Percentiles rank a stretch among this genome's conserved stretches.
Evolutionary conservation across 148 eudicot species (phyloP).

Genomic region (Chenopodium formosanum): DNA sequence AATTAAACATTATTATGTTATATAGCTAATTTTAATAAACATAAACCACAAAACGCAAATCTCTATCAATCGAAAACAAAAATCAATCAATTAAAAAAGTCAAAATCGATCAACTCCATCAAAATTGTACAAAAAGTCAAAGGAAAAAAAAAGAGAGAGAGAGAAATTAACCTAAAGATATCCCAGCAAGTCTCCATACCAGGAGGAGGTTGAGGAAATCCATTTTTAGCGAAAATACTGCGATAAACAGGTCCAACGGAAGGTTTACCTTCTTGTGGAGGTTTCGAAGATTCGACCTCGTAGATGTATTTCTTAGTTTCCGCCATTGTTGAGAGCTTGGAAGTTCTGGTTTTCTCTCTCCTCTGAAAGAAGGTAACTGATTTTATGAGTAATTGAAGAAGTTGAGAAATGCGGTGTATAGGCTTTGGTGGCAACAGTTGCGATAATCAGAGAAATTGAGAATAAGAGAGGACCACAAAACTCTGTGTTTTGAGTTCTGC

Average conservation of each 20-base stretch:
- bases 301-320: slow-evolving; percentile 41
- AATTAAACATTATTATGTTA: neutral
- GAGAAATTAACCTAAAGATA: slow-evolving; percentile 61
- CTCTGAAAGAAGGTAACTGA: neutral
- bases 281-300: slow-evolving; percentile 65
- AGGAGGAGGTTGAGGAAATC: slow-evolving; percentile 54
- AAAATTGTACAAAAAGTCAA: neutral
- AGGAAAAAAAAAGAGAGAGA: neutral
- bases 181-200: slow-evolving; percentile 92
- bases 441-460: neutral
- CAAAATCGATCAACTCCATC: neutral
- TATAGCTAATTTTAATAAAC: too few relatives aligned
- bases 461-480: neutral
- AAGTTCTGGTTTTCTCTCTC: neutral
- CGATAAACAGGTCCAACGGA: slow-evolving; percentile 82
- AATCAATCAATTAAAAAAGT: neutral
- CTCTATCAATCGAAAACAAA: slow-evolving; percentile 5
- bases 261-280: slow-evolving; percentile 50
- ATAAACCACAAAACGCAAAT: neutral
- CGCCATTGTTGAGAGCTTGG: slow-evolving; percentile 26
- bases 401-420: neutral
- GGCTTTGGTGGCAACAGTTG: neutral
- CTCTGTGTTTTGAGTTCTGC: neutral
- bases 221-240: slow-evolving; percentile 69
- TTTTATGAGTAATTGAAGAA: neutral